Base-by-base conservation (phyloP, 2,329 filamentous ascomycete genomes). In the Esteya vermicola region DNA sequence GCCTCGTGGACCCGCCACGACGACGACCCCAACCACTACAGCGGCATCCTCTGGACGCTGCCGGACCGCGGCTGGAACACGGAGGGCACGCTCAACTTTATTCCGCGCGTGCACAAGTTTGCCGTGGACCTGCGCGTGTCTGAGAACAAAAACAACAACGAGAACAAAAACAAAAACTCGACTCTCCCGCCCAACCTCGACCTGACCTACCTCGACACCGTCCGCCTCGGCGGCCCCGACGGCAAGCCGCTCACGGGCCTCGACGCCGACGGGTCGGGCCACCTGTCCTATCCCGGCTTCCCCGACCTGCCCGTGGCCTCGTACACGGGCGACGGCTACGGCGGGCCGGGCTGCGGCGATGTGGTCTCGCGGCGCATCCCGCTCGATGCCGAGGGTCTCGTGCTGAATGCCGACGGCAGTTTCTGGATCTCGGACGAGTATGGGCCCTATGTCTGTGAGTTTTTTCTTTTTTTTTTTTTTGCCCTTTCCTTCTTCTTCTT, bases 11-110 rank as follows among this genome's bases (percentile, higher is more conserved):
- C 62, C 48, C 71, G 68, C 51, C 53, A 54, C 6, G 63, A 58
- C 49, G 64, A 58, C 49, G 62, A 60, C 39, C 63, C 54, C 6
- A 31, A 12, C 16, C 28, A 18, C 14, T 85, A 83, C 52, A 64
- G 65, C 3, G 80, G 77, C 14, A 65, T 70, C 4, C 51, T 83
- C 19, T 85, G 71, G 58, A 63, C 65, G 12, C 56, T 83, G 14
- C 79, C 80, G 2, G 78, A 83, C 51, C 66, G 78, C 44, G 80
- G 80, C 28, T 85, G 80, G 78, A 84, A 85, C 51, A 83, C 78
- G 0, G 62, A 82, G 48, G 79, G 77, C 33, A 83, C 79, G 9
- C 48, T 78, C 16, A 82, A 82, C 53, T 81, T 69, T 53, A 72
- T 81, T 47, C 67, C 70, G 4, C 69, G 80, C 26, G 65, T 85